A percentile compares a stretch with the other conserved stretches of the same genome.
Evolutionary conservation across 106 monocot genomes (phyloP).

Genomic region (Dendrobium huoshanense): DNA sequence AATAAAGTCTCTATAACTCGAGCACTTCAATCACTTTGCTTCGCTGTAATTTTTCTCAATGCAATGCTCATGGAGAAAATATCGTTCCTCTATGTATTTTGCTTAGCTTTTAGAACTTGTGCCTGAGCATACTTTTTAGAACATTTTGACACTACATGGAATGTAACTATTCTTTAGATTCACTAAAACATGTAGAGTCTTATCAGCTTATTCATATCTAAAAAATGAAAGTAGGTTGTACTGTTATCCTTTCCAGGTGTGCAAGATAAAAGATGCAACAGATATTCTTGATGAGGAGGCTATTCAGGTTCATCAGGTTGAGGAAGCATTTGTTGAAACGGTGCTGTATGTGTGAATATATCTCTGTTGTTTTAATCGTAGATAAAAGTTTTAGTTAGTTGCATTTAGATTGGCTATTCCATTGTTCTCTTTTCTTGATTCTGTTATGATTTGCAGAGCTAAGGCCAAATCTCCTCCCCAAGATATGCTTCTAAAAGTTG

Average conservation of each 20-base stretch:
- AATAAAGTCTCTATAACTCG: background rate
- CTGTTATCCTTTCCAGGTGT: slow-evolving; percentile 37
- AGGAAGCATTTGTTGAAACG: slow-evolving; percentile 87
- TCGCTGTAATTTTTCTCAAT: background rate
- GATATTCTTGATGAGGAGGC: slow-evolving; percentile 64
- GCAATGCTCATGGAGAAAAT: background rate
- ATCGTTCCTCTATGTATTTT: background rate
- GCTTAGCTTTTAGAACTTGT: background rate
- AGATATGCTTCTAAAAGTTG: slow-evolving; percentile 65
- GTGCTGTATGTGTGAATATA: slow-evolving; percentile 43
- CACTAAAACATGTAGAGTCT: background rate
- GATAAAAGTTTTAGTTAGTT: background rate
- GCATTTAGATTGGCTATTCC: slow-evolving; percentile 1
- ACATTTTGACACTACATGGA: background rate
- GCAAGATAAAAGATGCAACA: slow-evolving; percentile 28
- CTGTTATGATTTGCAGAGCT: slow-evolving; percentile 46
- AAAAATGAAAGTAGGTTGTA: background rate
- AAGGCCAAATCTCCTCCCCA: slow-evolving; percentile 79
- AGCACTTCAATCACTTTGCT: background rate
- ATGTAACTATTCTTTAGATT: background rate
- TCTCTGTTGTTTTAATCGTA: slow-evolving; percentile 4
- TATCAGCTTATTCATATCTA: background rate
- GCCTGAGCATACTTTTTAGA: background rate
- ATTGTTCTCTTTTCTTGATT: background rate
- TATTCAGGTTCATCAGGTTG: slow-evolving; percentile 79